Evolutionary conservation across 345 rosid species (phyloP), one percentile per base, ranked within the genome.

Genomic region (Brassica carinata): DNA sequence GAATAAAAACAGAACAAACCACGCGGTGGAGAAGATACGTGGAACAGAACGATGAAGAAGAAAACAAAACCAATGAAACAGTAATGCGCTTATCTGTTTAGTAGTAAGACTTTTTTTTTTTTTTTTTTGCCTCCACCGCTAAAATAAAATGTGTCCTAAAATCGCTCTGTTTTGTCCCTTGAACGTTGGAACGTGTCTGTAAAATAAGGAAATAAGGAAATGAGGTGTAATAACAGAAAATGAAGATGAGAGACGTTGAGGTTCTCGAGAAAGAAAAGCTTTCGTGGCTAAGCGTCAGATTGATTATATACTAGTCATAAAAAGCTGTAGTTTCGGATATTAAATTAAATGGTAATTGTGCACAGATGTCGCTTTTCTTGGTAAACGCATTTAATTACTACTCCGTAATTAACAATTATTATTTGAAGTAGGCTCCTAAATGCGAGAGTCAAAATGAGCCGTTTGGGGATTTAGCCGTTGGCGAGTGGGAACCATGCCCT

Each of bases 401-500:
- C 2, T 11, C 27, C 27, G 6, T 31, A 51, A 68, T 74, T 80
- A 64, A 51, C 27, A 7, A n/a, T n/a, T 61, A 68, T 59, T 73
- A 59, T 43, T 64, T 13, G 2, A 71, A 74, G 23, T 19, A 80
- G 67, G 79, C 83, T 80, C 68, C 67, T 36, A 53, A 75, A 75
- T 75, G 72, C 53, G 61, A 55, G 3, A 64, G 83, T 75, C 83
- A 74, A 75, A 65, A 1, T 45, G 36, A 81, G 83, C 80, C 80
- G 80, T 81, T 75, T 58, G 9, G 15, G 36, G 9, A 71, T 70
- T 64, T 75, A 81, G 77, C 80, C 80, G 83, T 81, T 81, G 68
- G 76, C 2, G 30, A 70, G 80, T 81, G 83, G 80, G 73, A 64
- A 64, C 79, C 83, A 70, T 70, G 73, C 80, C 64, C 80, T 81